phyloP scores from a whole-genome alignment of 345 rosid species.

The Turritis glabra region DNA sequence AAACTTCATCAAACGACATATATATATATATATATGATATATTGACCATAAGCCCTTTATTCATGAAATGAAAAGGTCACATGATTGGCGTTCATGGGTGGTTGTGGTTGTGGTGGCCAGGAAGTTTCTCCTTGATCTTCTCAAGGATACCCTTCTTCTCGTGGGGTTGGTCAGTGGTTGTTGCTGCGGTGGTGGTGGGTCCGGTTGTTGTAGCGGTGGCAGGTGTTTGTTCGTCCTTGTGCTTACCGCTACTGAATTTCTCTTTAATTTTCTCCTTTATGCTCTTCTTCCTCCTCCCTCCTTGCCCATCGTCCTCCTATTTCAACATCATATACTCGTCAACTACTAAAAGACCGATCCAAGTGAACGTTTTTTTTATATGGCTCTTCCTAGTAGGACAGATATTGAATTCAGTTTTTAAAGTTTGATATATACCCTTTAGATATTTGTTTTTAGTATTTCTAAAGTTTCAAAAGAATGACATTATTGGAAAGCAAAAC shows the following conservation, averaged over 20 bases:
- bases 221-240: slow-evolving; percentile 46
- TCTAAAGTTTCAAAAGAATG: neutral
- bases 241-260: slow-evolving; percentile 43
- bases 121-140: slow-evolving; percentile 79
- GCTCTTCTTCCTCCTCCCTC: slow-evolving; percentile 89
- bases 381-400: too few relatives aligned
- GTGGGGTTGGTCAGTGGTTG: slow-evolving; percentile 38
- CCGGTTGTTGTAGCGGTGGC: slow-evolving; percentile 21
- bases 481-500: neutral
- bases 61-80: neutral
- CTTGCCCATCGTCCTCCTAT: slow-evolving; percentile 71
- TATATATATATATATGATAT: neutral
- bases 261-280: slow-evolving; percentile 69
- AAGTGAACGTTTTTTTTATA: too few relatives aligned
- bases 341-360: neutral
- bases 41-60: neutral
- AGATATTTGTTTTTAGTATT: neutral
- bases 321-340: neutral
- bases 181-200: slow-evolving; percentile 19
- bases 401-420: neutral
- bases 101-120: slow-evolving; percentile 53
- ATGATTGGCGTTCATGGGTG: slow-evolving; percentile 17
- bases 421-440: neutral
- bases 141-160: slow-evolving; percentile 74
- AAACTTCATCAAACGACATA: slow-evolving; percentile 1